These are phyloP conservation scores for Cryphonectria radicalis DNA, from an alignment of 2,329 filamentous ascomycete species.

Conservation along the genomic window DNA sequence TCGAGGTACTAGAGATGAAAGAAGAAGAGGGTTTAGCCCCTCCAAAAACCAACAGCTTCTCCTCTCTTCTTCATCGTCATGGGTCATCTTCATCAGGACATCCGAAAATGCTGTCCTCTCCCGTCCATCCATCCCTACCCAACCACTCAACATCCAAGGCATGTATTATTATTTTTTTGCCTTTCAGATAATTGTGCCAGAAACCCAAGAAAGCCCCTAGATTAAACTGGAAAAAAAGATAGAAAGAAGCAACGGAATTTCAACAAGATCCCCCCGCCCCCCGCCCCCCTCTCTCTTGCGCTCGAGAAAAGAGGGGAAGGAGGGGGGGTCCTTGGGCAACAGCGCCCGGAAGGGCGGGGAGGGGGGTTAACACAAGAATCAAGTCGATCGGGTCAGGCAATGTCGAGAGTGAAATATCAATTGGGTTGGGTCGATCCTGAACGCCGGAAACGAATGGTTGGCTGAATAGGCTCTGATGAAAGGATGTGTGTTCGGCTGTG, in stretches of 20 bases:
- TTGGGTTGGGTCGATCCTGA: conserved; percentile 3
- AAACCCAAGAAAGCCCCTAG: not conserved
- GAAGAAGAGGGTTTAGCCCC: not conserved
- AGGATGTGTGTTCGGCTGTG: not conserved
- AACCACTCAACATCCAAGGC: conserved; percentile 2
- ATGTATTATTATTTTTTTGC: not conserved
- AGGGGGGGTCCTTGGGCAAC: too few species aligned
- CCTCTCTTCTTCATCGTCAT: conserved; percentile 7
- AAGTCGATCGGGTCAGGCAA: conserved; percentile 6
- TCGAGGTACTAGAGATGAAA: conserved; percentile 2
- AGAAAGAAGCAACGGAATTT: conserved; percentile 9
- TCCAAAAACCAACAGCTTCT: not conserved
- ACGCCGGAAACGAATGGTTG: conserved; percentile 14
- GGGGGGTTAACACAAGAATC: not conserved
- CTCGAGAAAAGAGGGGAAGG: not conserved
- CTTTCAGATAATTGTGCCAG: not conserved
- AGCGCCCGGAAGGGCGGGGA: not conserved
- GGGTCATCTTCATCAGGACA: conserved; percentile 23
- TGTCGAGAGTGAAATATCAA: not conserved
- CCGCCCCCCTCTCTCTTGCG: not conserved
- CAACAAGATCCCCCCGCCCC: not conserved
- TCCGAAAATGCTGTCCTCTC: conserved; percentile 13
- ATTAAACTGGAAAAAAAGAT: conserved; percentile 2
- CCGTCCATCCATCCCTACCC: not conserved
- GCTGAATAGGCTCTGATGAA: not conserved